A percentile compares a stretch with the other conserved stretches of the same genome.
These are phyloP conservation scores for Sporothrix mexicana DNA, from an alignment of 2,329 filamentous ascomycete species.

Conservation along the genomic window DNA sequence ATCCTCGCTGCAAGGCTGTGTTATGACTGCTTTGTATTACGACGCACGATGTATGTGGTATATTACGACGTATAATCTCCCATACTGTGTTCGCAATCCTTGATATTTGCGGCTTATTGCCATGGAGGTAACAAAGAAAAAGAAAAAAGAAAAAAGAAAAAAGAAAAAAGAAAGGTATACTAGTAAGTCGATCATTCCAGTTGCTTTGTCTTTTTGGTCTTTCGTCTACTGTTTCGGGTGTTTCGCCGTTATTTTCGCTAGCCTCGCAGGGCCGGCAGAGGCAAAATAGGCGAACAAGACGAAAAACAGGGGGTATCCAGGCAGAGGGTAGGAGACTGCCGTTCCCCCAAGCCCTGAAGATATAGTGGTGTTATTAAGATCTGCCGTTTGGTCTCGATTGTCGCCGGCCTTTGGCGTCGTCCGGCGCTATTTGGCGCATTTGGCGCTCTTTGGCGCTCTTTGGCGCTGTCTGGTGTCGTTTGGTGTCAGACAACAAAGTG, in stretches of 20 bases:
- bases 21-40: no score
- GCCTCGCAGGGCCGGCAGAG: background rate
- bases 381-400: background rate
- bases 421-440: no score
- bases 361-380: conserved; percentile 4
- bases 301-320: no score
- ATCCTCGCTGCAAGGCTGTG: background rate
- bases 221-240: no score
- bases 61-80: conserved; percentile 6
- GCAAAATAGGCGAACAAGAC: background rate
- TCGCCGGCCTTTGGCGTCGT: no score
- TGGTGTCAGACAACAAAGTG: background rate
- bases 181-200: background rate
- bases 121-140: background rate
- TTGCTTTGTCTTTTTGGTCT: no score
- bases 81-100: background rate
- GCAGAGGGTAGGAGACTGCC: background rate
- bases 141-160: no score
- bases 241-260: background rate
- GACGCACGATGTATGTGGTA: no score
- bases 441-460: background rate
- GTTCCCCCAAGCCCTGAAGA: background rate
- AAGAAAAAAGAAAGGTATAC: no score
- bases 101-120: conserved; percentile 2
- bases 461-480: background rate